Evolutionary conservation across 2,329 filamentous ascomycete genomes (phyloP).

Genomic region (Cladophialophora chaetospira): DNA sequence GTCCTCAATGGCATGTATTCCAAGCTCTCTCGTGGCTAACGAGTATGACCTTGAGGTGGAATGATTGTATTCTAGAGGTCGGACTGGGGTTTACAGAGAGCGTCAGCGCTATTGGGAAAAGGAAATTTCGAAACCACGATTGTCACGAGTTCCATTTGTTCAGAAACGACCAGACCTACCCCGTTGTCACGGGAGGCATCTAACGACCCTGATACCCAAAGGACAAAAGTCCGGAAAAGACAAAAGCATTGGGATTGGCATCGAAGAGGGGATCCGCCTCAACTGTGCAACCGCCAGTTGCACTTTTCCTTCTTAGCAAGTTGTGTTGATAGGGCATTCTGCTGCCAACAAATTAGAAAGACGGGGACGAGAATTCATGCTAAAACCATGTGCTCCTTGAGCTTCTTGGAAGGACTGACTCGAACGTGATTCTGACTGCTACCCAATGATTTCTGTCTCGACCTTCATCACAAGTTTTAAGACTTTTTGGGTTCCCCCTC

Average conservation of each 20-base stretch:
- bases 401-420: too few relatives aligned
- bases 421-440: too few relatives aligned
- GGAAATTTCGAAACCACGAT: conserved; percentile 14
- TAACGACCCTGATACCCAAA: conserved; percentile 30
- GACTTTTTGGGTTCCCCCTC: too few relatives aligned
- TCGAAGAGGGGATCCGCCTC: conserved; percentile 9
- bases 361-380: not conserved
- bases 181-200: conserved; percentile 5
- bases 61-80: not conserved
- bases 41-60: too few relatives aligned
- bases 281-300: conserved; percentile 10
- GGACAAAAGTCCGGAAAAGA: conserved; percentile 10
- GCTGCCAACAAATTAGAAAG: not conserved
- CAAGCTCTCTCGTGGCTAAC: too few relatives aligned
- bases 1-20: too few relatives aligned
- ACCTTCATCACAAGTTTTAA: too few relatives aligned
- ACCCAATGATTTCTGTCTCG: too few relatives aligned
- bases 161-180: conserved; percentile 11
- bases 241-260: conserved; percentile 23
- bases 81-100: not conserved
- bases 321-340: not conserved
- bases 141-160: conserved; percentile 33
- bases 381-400: not conserved
- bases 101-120: not conserved
- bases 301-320: not conserved